Evolutionary conservation across 768 basidiomycete genomes (phyloP).

Genomic region (Grammothele lineata): DNA sequence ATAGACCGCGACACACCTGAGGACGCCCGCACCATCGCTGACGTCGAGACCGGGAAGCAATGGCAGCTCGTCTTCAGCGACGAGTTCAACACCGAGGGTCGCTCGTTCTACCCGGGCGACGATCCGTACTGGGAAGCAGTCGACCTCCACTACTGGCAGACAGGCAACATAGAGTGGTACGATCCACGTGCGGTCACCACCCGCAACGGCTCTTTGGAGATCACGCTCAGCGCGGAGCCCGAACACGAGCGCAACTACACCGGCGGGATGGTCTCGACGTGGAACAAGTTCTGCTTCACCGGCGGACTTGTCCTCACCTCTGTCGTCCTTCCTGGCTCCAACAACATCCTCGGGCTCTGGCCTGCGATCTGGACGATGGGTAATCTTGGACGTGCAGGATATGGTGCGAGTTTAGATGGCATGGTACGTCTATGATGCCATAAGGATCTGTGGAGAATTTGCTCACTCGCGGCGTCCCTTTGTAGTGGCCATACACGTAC

Average conservation of each 20-base stretch:
- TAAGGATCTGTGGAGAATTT: too few species aligned
- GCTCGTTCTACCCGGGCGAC: conserved; percentile 79
- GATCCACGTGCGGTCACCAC: conserved; percentile 79
- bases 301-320: conserved; percentile 74
- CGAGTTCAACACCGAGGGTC: conserved; percentile 78
- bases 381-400: conserved; percentile 86
- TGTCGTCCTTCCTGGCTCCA: conserved; percentile 62
- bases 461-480: too few species aligned
- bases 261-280: conserved; percentile 63
- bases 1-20: conserved; percentile 76
- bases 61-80: conserved; percentile 81
- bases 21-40: conserved; percentile 47
- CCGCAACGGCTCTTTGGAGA: conserved; percentile 63
- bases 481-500: conserved; percentile 86
- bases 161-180: conserved; percentile 65
- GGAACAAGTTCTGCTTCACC: conserved; percentile 96
- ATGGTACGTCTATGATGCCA: too few species aligned
- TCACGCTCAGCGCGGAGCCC: conserved; percentile 62
- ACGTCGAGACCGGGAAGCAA: conserved; percentile 45
- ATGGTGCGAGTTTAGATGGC: conserved; percentile 82
- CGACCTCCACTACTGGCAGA: conserved; percentile 72
- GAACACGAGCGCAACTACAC: conserved; percentile 72
- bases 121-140: conserved; percentile 90
- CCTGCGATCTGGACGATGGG: conserved; percentile 81
- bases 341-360: conserved; percentile 64